Conservation (phyloP, 2,329 filamentous ascomycete species). For the Colletotrichum costaricense region DNA sequence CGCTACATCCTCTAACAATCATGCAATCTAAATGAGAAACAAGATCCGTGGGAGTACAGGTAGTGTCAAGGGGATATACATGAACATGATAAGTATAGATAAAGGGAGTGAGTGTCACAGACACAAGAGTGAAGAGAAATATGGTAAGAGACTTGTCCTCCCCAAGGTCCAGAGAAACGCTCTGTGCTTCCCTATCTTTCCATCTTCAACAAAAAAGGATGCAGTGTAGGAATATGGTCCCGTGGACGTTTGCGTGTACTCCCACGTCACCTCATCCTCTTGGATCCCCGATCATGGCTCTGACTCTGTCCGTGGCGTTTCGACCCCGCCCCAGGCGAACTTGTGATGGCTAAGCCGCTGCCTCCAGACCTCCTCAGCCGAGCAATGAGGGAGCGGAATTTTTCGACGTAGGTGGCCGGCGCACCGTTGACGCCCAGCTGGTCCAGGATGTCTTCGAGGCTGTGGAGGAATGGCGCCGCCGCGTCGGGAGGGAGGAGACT, state of each 20-base stretch:
- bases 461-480: constrained; percentile 55
- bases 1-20: neutral
- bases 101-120: constrained; percentile 8
- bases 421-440: constrained; percentile 47
- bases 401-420: constrained; percentile 48
- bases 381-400: constrained; percentile 46
- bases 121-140: neutral
- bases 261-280: constrained; percentile 48
- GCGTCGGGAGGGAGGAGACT: constrained; percentile 53
- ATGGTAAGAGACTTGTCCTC: neutral
- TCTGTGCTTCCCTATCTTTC: neutral
- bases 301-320: constrained; percentile 46
- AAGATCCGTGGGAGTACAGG: neutral
- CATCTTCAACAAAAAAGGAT: neutral
- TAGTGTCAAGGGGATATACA: neutral
- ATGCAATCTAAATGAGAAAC: neutral
- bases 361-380: constrained; percentile 41
- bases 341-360: constrained; percentile 39
- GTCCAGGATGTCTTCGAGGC: constrained; percentile 48
- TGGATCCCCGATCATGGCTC: constrained; percentile 41
- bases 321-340: constrained; percentile 38
- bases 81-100: neutral
- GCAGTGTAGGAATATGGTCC: neutral
- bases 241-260: neutral
- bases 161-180: neutral